phyloP scores from a whole-genome alignment of 2,329 filamentous ascomycete species.

The Nothomitra cinnamomea region DNA sequence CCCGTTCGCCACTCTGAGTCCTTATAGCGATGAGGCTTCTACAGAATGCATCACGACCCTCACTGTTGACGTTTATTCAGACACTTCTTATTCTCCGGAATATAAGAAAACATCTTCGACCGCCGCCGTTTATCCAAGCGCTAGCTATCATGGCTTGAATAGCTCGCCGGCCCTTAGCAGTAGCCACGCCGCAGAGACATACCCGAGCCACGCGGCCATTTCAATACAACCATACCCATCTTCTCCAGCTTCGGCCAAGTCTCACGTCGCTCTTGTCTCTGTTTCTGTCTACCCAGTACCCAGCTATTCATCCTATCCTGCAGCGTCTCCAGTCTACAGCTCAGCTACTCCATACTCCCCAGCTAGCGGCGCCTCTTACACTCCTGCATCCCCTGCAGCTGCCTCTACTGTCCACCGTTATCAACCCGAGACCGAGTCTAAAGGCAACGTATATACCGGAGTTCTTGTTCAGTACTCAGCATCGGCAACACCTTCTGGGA shows the following conservation, averaged over 20 bases:
- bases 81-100: too few species aligned
- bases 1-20: too few species aligned
- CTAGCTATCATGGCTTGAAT: too few species aligned
- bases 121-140: background rate
- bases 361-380: background rate
- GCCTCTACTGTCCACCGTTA: background rate
- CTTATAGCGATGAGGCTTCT: too few species aligned
- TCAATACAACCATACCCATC: background rate
- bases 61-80: too few species aligned
- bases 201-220: background rate
- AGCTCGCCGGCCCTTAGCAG: too few species aligned
- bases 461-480: background rate
- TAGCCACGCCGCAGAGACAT: background rate
- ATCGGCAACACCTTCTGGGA: background rate
- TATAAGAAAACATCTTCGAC: background rate
- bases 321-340: background rate
- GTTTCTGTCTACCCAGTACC: background rate
- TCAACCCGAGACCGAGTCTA: background rate
- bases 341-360: background rate
- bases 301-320: background rate
- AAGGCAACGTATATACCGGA: constrained; percentile 1
- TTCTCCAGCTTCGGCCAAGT: background rate
- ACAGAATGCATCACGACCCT: too few species aligned
- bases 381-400: background rate
- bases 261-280: background rate